Base-by-base conservation (phyloP, 2,329 filamentous ascomycete species). In the Aphanocladium album region DNA sequence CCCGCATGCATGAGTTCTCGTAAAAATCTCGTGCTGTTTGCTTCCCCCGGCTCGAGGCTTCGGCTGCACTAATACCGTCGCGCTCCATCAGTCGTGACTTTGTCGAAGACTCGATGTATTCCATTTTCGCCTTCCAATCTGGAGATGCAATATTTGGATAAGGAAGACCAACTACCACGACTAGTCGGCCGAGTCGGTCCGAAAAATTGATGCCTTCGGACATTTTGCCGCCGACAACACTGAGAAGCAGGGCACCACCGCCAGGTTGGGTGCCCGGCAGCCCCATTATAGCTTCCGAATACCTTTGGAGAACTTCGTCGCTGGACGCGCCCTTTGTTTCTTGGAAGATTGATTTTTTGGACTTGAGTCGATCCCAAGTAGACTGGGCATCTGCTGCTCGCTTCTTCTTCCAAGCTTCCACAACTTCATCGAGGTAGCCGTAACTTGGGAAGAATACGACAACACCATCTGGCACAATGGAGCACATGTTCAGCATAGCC, bases 161-260 rank as follows among this genome's bases (percentile, higher is more conserved):
- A 0, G 95, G 95, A 4, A 99, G 78, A 0, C 95, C 95, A 16
- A 98, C 85, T n/a, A 98, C 89, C 16, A 96, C 79, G 9, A 99
- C 92, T 58, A 90, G 93, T 27, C 95, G 87, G 1, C 95, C 95
- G 0, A 99, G 85, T 3, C 83, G 81, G 75, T 99, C 93, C 0
- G 91, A 93, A 77, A 99, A 99, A 75, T 99, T 99, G 77, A 99
- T 99, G 65, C 95, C 95, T 75, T 99, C 95, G 61, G 91, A 96
- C 76, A 99, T 88, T 66, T 93, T 96, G 16, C 95, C 95, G 59
- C 93, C 93, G 2, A 99, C 89, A 3, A 99, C 93, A 58, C 91
- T 93, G 27, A 99, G 83, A 0, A 99, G 82, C 0, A 98, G 77
- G 0, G 90, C 93, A 9, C 57, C 57, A 0, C 93, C 93, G 5